A percentile compares a stretch with the other conserved stretches of the same genome.
phyloP scores from a whole-genome alignment of 345 rosid genomes.

The Salix koriyanagi region DNA sequence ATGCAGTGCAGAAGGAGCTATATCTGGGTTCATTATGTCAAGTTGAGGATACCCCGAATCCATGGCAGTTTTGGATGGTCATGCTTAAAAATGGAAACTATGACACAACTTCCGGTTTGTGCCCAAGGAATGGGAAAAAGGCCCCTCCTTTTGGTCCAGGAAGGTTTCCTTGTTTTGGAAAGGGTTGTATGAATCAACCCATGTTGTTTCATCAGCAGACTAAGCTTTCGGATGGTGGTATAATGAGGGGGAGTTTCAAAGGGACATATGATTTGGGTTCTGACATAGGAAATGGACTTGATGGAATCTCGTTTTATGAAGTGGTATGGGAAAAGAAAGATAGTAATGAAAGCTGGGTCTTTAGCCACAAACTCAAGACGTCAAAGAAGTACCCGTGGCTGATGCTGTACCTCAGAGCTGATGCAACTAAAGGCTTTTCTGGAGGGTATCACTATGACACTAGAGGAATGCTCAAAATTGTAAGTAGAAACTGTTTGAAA shows the following conservation, averaged over 20 bases:
- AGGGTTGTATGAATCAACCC: constrained; percentile 34
- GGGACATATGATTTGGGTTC: constrained; percentile 26
- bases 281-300: constrained; percentile 3
- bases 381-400: constrained; percentile 36
- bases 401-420: constrained; percentile 37
- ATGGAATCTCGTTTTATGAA: constrained; percentile 23
- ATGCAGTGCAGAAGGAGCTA: constrained; percentile 23
- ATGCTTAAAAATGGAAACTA: constrained; percentile 35
- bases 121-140: constrained; percentile 29
- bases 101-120: constrained; percentile 21
- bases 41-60: constrained; percentile 17
- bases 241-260: constrained; percentile 24
- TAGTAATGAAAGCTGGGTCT: constrained; percentile 22
- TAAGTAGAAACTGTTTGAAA: constrained; percentile 7
- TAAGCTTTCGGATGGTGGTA: constrained; percentile 12
- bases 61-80: constrained; percentile 38
- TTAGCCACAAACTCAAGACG: constrained; percentile 29
- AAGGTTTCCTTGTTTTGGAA: constrained; percentile 33
- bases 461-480: constrained; percentile 31
- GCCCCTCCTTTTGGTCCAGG: constrained; percentile 12
- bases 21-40: constrained; percentile 26
- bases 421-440: constrained; percentile 29
- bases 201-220: constrained; percentile 20
- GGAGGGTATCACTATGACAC: constrained; percentile 35
- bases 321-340: constrained; percentile 26